phyloP scores from a whole-genome alignment of 192 early-diverging fungal species.

The Pilaira anomala region DNA sequence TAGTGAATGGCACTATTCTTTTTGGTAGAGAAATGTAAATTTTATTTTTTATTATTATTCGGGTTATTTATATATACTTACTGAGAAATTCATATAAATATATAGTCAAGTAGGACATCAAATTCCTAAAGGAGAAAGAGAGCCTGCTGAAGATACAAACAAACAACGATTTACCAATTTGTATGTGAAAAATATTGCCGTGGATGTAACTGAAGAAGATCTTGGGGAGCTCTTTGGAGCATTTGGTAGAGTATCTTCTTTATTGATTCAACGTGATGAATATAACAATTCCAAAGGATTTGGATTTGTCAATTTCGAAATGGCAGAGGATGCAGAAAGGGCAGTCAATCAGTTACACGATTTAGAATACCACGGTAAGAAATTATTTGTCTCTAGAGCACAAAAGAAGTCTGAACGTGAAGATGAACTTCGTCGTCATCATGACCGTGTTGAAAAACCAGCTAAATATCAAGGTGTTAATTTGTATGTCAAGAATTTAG shows the following conservation, averaged over 20 bases:
- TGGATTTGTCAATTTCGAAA: constrained; percentile 86
- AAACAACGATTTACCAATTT: constrained; percentile 82
- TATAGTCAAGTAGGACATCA: constrained; percentile 70
- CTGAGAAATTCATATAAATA: background rate
- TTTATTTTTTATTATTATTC: background rate
- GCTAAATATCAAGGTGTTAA: constrained; percentile 92
- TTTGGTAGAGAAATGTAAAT: constrained; percentile 80
- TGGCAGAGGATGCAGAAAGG: constrained; percentile 69
- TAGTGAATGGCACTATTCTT: constrained; percentile 86
- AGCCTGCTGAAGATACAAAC: constrained; percentile 61
- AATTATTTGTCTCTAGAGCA: constrained; percentile 83
- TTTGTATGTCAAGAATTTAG: constrained; percentile 91
- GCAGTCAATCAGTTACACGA: constrained; percentile 85
- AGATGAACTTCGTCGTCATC: constrained; percentile 82
- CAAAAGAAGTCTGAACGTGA: constrained; percentile 91
- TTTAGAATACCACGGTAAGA: constrained; percentile 73
- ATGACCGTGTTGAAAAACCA: constrained; percentile 80
- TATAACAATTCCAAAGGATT: constrained; percentile 75
- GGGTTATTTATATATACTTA: background rate
- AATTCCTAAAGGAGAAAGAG: constrained; percentile 72
- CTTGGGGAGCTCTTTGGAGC: constrained; percentile 63
- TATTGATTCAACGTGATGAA: constrained; percentile 64
- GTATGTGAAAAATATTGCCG: constrained; percentile 84
- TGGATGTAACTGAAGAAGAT: constrained; percentile 64
- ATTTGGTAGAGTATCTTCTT: constrained; percentile 74